Base-by-base conservation (phyloP, 169 alveolate genomes). In the Plasmodium chabaudi region DNA sequence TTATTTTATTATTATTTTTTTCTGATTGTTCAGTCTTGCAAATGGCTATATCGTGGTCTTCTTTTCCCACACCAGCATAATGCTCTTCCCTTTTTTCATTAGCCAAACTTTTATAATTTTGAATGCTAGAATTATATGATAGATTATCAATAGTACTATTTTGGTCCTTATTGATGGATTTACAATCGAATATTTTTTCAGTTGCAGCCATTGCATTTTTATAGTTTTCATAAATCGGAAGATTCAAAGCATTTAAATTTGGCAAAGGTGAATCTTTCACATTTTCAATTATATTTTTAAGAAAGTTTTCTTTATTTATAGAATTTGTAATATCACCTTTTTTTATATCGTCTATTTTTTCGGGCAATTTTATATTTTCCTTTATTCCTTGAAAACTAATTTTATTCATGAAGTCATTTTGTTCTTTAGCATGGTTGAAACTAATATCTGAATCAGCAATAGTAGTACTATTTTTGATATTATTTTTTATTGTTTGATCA, bases 231-330 rank as follows among this genome's bases (percentile, higher is more conserved):
- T 17, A 21, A 25, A 15, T n/a, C 6, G 84, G 84, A 47, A 71
- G 61, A 12, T 71, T 71, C 39, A 71, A 23, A 71, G 25, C 39
- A 17, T 42, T 72, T 55, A 9, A 56, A 27, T 42, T 12, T 23
- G 59, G n/a, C 6, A 67, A 5, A 27, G 56, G 39, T 19, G n/a
- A 25, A 51, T n/a, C 74, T 42, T 74, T 74, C 67, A 74, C 4
- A 44, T 61, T 61, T 60, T 59, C 88, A 51, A 23, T 19, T 47
- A 72, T 47, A 13, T 72, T 72, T 72, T 39, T 42, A 56, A 72
- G 25, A 9, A 49, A 12, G 9, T 72, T 72, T 23, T 17, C 17
- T 71, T 51, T 53, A 6, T 44, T 23, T 25, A 13, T 68, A 13
- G 42, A 17, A 15, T 68, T 68, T 23, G 42, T 42, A 19, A 17